A percentile compares a stretch with the other conserved stretches of the same genome.
These are phyloP conservation scores for Stereocaulon alpinum DNA, from an alignment of 495 filamentous ascomycete genomes.

Conservation along the genomic window DNA sequence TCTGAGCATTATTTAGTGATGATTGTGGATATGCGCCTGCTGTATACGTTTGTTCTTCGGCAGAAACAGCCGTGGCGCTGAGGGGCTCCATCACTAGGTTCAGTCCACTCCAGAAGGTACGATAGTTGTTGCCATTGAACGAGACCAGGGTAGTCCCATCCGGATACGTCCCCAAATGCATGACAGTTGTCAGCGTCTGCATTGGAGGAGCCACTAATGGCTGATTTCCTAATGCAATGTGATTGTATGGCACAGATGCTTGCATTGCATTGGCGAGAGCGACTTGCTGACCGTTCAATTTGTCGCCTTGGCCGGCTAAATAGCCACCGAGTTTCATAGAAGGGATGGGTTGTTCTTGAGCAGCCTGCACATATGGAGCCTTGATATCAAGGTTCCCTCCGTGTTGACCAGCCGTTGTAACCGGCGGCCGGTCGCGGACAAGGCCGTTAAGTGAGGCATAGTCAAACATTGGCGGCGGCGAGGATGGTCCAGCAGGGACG, in stretches of 20 bases:
- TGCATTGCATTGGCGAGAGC: not conserved
- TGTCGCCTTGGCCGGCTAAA: not conserved
- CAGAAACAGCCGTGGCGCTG: not conserved
- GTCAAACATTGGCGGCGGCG: constrained; percentile 29
- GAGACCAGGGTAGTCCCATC: constrained; percentile 18
- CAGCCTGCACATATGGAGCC: not conserved
- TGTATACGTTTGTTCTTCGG: not conserved
- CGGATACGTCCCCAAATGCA: constrained; percentile 8
- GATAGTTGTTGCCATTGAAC: constrained; percentile 18
- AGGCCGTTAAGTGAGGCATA: constrained; percentile 18
- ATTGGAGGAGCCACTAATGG: constrained; percentile 6
- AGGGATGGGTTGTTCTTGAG: not conserved
- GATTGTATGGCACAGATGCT: not conserved
- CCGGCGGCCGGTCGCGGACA: constrained; percentile 3
- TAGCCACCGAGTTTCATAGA: not conserved
- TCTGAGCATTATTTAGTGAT: not conserved
- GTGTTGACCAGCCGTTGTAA: constrained; percentile 1
- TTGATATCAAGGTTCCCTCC: not conserved
- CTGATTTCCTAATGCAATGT: not conserved
- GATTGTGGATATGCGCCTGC: not conserved
- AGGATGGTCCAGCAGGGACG: constrained; percentile 37
- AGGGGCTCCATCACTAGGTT: constrained; percentile 16
- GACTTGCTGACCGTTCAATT: not conserved
- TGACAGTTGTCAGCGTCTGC: constrained; percentile 2
- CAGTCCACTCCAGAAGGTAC: constrained; percentile 18